A percentile compares a stretch with the other conserved stretches of the same genome.
Conservation (phyloP, 2,329 filamentous ascomycete species). For the Venturia aucupariae region DNA sequence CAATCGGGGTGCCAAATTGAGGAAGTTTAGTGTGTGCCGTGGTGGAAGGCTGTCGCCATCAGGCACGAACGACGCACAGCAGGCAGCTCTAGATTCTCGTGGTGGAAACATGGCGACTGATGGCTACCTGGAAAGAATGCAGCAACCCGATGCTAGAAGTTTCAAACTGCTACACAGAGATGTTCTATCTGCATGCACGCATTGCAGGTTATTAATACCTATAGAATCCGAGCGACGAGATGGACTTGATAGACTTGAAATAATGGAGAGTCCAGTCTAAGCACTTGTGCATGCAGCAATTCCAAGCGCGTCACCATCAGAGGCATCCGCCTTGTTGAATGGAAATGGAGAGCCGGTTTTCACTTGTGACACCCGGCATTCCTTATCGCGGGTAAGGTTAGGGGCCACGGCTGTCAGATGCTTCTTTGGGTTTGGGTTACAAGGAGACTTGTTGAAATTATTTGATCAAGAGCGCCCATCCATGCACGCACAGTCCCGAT, state of each 20-base stretch:
- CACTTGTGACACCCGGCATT: neutral
- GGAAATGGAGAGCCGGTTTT: neutral
- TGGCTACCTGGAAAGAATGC: neutral
- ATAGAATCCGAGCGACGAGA: no score
- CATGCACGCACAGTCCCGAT: neutral
- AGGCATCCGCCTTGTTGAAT: neutral
- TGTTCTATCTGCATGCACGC: neutral
- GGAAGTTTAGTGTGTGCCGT: neutral
- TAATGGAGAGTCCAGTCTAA: no score
- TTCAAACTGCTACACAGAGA: neutral
- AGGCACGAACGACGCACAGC: neutral
- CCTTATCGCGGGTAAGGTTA: conserved; percentile 4
- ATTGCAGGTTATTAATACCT: neutral
- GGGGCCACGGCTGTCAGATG: neutral
- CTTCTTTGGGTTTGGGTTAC: neutral
- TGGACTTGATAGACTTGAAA: no score
- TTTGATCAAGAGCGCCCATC: neutral
- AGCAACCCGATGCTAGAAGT: neutral
- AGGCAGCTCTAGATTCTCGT: neutral
- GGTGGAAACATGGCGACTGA: neutral
- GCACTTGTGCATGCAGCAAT: no score
- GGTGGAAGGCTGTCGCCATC: neutral
- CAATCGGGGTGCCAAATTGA: neutral
- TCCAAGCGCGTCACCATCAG: no score
- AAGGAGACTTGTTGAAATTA: neutral